These are phyloP conservation scores for Pseudogymnoascus sp. DNA, from an alignment of 2,329 filamentous ascomycete species.

Conservation along the genomic window DNA sequence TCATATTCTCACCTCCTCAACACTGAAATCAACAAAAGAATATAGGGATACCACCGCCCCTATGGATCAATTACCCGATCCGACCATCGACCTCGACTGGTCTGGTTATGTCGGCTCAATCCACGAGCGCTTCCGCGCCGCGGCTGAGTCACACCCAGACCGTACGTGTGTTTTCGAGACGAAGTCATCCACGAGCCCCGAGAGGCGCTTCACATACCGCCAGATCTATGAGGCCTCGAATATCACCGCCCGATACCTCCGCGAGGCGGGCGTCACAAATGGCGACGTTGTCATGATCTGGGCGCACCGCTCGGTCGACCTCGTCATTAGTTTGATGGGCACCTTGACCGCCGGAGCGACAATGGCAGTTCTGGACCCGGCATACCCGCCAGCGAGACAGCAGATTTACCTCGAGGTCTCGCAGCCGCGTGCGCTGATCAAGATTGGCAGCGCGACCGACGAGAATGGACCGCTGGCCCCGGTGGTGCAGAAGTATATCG, in stretches of 20 bases:
- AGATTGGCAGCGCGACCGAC: constrained; percentile 62
- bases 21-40: background rate
- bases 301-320: constrained; percentile 71
- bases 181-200: constrained; percentile 39
- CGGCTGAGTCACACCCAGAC: constrained; percentile 56
- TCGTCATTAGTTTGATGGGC: constrained; percentile 76
- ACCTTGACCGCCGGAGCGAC: constrained; percentile 44
- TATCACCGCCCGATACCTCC: constrained; percentile 68
- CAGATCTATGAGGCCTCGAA: constrained; percentile 85
- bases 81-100: constrained; percentile 51
- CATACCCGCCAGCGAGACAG: constrained; percentile 73
- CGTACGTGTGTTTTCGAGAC: constrained; percentile 62
- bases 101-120: constrained; percentile 50
- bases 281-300: constrained; percentile 94
- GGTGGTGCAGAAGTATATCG: constrained; percentile 57
- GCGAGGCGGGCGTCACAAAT: constrained; percentile 60
- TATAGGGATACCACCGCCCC: constrained; percentile 4
- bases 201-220: constrained; percentile 68
- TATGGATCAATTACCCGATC: constrained; percentile 38
- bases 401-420: constrained; percentile 77
- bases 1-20: background rate
- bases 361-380: constrained; percentile 65
- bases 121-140: constrained; percentile 49
- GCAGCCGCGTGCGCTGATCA: constrained; percentile 61
- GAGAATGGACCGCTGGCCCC: constrained; percentile 57